Conservation (phyloP, 2,329 filamentous ascomycete species). For the Ceratocystis albifundus region DNA sequence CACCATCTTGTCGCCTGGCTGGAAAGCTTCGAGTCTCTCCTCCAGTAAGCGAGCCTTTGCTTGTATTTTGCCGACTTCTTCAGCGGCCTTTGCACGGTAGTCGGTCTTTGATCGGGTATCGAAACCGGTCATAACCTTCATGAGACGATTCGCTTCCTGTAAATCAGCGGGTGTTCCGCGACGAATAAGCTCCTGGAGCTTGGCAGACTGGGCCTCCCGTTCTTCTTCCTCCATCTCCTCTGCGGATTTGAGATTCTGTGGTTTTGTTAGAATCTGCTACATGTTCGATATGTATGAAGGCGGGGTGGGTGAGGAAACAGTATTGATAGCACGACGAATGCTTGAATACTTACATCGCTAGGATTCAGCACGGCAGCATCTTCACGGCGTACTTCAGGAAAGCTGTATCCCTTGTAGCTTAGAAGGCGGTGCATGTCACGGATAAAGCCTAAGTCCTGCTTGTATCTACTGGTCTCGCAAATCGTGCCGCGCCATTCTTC, state of each 20-base stretch:
- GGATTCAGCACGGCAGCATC: constrained; percentile 95
- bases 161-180: constrained; percentile 83
- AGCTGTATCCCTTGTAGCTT: constrained; percentile 93
- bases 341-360: constrained; percentile 60
- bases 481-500: constrained; percentile 98
- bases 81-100: constrained; percentile 92
- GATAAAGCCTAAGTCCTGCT: constrained; percentile 92
- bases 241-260: constrained; percentile 79
- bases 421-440: constrained; percentile 93
- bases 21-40: constrained; percentile 78
- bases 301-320: not conserved
- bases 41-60: constrained; percentile 88
- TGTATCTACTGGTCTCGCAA: constrained; percentile 95
- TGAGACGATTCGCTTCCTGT: constrained; percentile 91
- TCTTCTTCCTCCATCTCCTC: constrained; percentile 99
- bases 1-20: constrained; percentile 64
- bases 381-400: constrained; percentile 82
- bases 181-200: constrained; percentile 90
- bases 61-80: constrained; percentile 88
- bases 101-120: constrained; percentile 94
- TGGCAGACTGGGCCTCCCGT: constrained; percentile 87
- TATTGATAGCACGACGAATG: constrained; percentile 25
- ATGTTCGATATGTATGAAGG: not conserved
- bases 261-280: constrained; percentile 7
- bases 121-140: constrained; percentile 99